Evolutionary conservation across 192 early-diverging fungal species (phyloP), one percentile per base, ranked within the genome.

Genomic region (Podila horticola): DNA sequence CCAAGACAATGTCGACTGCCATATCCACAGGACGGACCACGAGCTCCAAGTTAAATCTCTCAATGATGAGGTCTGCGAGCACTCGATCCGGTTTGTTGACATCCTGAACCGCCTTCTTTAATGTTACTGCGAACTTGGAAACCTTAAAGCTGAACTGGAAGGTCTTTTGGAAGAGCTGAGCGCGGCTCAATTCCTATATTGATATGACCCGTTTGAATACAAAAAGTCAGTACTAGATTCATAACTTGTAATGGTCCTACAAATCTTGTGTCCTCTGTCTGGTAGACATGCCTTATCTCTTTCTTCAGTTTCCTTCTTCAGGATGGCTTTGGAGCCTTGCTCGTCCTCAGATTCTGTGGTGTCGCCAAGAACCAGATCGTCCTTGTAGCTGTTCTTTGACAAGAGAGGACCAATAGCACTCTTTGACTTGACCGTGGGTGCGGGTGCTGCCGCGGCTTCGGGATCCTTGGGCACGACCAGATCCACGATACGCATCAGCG

Each of bases 401-500:
- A 83, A 69, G 36, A 71, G 61, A 28, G 70, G 62, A 38, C 75
- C 41, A 15, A 52, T 64, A 6, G 74, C 41, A 24, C 51, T 72
- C 60, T 83, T 69, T 49, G 71, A 55, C 36, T 64, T 70, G 61
- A 66, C 60, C 1, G 59, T 61, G 7, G 77, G 38, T 63, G 75
- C 51, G 17, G 62, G 33, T 36, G 72, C 38, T 41, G 67, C 68
- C 17, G 72, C 64, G 33, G 52, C 64, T 34, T 74, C 83, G 10
- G 64, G 67, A 50, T 62, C 75, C 74, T 73, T 75, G 58, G 77
- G 84, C 36, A 88, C 84, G 24, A 95, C 89, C 49, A 92, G 83
- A 52, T 94, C 93, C 24, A 93, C 87, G 66, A 94, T 91, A 20
- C 76, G 84, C 95, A 97, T 98, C 8, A 98, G 85, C 1, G 91